A percentile compares a stretch with the other conserved stretches of the same genome.
phyloP scores from a whole-genome alignment of 225 moss, liverwort and hornwort species.

The Marchantia paleacea region DNA sequence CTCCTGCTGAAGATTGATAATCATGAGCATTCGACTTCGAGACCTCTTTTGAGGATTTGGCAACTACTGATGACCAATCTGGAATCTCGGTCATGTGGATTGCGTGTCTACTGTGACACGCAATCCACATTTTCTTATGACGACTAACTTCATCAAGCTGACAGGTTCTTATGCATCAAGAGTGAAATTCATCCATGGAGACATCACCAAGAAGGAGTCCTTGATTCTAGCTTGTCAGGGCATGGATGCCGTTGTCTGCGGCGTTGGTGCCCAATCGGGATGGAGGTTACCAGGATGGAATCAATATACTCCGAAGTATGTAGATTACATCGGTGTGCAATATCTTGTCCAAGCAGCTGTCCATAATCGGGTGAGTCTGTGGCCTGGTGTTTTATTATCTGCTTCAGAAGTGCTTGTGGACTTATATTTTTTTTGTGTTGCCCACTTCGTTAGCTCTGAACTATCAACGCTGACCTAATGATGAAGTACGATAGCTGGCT shows the following conservation, averaged over 20 bases:
- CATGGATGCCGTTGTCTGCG: constrained; percentile 70
- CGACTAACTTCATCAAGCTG: background rate
- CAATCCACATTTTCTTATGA: background rate
- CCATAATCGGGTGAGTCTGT: constrained; percentile 52
- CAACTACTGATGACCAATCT: too few species aligned
- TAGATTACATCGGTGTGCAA: constrained; percentile 73
- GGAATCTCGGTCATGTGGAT: too few species aligned
- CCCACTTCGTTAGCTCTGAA: background rate
- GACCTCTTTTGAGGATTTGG: too few species aligned
- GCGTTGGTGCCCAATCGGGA: constrained; percentile 72
- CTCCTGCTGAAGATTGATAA: too few species aligned
- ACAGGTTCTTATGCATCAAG: constrained; percentile 52
- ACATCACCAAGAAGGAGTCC: constrained; percentile 73
- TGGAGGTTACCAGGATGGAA: constrained; percentile 86
- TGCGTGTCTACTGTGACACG: too few species aligned
- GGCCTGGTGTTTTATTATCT: background rate
- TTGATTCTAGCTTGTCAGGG: constrained; percentile 64
- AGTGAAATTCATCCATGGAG: constrained; percentile 66
- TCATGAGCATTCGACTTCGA: too few species aligned
- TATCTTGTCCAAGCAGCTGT: constrained; percentile 77
- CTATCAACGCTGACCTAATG: background rate
- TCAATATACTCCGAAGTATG: constrained; percentile 65
- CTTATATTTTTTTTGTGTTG: background rate
- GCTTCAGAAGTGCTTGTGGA: background rate
- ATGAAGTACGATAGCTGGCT: background rate